These are phyloP conservation scores for Juncus effusus DNA, from an alignment of 176 grass and related monocot species.

Conservation along the genomic window DNA sequence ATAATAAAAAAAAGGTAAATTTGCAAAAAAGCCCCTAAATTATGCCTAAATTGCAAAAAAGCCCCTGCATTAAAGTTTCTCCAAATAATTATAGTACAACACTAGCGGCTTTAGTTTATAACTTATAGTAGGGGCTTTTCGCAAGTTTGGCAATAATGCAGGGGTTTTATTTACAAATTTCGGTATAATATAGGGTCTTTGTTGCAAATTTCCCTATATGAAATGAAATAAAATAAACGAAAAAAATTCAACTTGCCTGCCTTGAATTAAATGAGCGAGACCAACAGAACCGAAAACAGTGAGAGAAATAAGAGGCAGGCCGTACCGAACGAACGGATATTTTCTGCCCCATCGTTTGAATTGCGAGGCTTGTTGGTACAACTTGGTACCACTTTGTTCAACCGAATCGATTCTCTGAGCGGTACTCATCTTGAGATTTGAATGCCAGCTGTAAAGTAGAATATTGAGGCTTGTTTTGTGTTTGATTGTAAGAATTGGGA, in stretches of 20 bases:
- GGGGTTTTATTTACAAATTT: too few species aligned
- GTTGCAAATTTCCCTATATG: too few species aligned
- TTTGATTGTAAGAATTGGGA: too few species aligned
- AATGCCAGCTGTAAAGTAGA: too few species aligned
- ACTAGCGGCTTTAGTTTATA: background rate
- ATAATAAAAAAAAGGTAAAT: slow-evolving; percentile 2
- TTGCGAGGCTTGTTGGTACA: slow-evolving; percentile 41
- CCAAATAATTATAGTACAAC: background rate
- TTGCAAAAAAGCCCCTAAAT: background rate
- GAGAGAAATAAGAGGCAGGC: slow-evolving; percentile 77
- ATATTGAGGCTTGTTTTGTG: too few species aligned
- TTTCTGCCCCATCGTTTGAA: slow-evolving; percentile 72
- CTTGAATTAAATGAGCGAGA: slow-evolving; percentile 83
- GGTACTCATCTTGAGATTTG: slow-evolving; percentile 27
- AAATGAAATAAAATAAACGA: background rate
- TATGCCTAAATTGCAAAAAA: background rate
- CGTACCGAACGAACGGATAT: slow-evolving; percentile 76
- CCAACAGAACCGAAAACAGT: slow-evolving; percentile 81
- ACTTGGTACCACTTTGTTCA: slow-evolving; percentile 30
- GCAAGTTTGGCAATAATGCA: too few species aligned
- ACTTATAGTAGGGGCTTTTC: background rate
- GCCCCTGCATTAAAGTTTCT: background rate
- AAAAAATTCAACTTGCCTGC: slow-evolving; percentile 41
- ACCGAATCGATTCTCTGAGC: slow-evolving; percentile 34
- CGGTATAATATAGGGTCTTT: too few species aligned